Evolutionary conservation across 768 basidiomycete species (phyloP).

Genomic region (Leccinum subtestaceum): DNA sequence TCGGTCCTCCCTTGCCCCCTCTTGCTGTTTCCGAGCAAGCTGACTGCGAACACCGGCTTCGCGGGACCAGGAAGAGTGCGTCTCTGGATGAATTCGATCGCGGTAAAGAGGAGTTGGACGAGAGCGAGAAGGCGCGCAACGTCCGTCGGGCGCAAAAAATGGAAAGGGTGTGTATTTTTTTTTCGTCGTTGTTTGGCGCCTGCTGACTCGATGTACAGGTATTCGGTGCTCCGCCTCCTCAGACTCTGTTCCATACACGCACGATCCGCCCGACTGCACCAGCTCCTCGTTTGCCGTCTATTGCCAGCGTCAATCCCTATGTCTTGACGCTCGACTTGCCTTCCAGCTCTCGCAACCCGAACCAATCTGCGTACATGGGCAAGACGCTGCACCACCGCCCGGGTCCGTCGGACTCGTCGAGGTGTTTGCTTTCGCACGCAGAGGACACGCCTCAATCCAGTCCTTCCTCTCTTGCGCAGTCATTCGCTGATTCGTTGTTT

Average conservation of each 20-base stretch:
- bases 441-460: constrained; percentile 15
- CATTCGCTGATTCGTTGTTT: constrained; percentile 22
- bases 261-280: constrained; percentile 37
- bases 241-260: constrained; percentile 72
- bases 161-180: constrained; percentile 61
- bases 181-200: neutral
- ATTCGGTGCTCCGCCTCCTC: constrained; percentile 79
- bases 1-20: constrained; percentile 32
- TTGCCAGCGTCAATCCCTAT: constrained; percentile 16
- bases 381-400: constrained; percentile 45
- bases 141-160: constrained; percentile 82
- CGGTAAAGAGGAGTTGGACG: constrained; percentile 66
- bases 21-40: constrained; percentile 30
- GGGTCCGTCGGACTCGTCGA: constrained; percentile 64
- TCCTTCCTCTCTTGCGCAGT: constrained; percentile 19
- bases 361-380: constrained; percentile 47
- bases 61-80: constrained; percentile 43
- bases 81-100: constrained; percentile 56
- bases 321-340: constrained; percentile 22
- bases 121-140: constrained; percentile 73
- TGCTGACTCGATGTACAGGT: constrained; percentile 44
- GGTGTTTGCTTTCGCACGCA: constrained; percentile 43
- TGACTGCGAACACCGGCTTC: constrained; percentile 40
- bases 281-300: constrained; percentile 30
- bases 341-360: constrained; percentile 38